These are phyloP conservation scores for Mucor ambiguus DNA, from an alignment of 371 early-diverging fungal genomes.

Conservation along the genomic window DNA sequence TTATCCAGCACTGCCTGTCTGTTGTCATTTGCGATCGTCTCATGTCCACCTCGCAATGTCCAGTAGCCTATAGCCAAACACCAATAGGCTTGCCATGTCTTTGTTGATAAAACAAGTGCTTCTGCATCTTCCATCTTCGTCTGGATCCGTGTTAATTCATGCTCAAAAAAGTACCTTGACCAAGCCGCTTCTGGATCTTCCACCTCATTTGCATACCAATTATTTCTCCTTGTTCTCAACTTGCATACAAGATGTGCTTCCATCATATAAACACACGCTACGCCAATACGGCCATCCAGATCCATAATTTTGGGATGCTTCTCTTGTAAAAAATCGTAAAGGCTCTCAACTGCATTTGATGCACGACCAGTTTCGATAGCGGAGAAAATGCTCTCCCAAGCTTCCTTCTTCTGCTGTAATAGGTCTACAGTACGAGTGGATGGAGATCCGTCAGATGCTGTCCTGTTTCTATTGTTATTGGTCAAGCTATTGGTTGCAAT, in stretches of 20 bases:
- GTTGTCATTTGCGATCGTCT: background rate
- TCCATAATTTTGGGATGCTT: background rate
- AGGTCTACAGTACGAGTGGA: background rate
- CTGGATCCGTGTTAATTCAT: background rate
- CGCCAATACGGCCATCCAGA: background rate
- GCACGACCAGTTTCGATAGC: background rate
- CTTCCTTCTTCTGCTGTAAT: background rate
- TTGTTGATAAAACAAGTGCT: background rate
- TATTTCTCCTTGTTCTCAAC: background rate
- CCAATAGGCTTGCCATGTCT: conserved; percentile 30
- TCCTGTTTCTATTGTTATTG: background rate
- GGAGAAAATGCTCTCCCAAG: background rate
- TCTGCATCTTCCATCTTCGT: conserved; percentile 1
- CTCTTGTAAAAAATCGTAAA: background rate
- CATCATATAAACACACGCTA: background rate
- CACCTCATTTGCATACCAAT: background rate
- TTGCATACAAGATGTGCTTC: background rate
- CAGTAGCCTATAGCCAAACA: conserved; percentile 35
- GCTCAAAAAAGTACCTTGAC: conserved; percentile 5
- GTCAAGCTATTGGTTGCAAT: background rate
- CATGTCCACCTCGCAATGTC: conserved; percentile 12
- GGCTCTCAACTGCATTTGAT: background rate
- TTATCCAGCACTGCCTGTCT: background rate
- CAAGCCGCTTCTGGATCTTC: background rate
- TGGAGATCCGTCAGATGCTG: background rate